Evolutionary conservation across 441 rosid species (phyloP), one percentile per base, ranked within the genome.

Genomic region (Bruguiera hainesii): DNA sequence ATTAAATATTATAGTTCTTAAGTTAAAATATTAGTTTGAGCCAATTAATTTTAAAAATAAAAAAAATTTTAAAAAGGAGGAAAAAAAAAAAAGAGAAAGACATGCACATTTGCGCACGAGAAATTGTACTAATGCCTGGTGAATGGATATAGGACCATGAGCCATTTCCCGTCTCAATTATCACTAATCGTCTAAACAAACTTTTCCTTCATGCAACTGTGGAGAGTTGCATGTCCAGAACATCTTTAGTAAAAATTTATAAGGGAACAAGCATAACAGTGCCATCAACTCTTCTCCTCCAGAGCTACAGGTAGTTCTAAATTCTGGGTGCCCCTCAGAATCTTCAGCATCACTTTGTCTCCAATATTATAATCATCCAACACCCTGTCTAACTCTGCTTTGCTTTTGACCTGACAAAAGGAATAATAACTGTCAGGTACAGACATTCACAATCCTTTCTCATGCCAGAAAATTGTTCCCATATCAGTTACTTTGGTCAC

Each of bases 331-430:
- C 90, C 87, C 66, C 98, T 88, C 76, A 81, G 88, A 71, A 93
- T 79, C 82, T 76, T 83, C 64, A 93, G 77, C 19, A 39, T 66
- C 58, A 93, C 96, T 30, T 75, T 77, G 37, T 91, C 97, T 65
- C 93, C 96, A 15, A 87, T 88, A 31, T 26, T 88, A 71, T 86
- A 93, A 60, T 91, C 98, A 79, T 93, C 96, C 79, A 89, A 80
- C 61, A 79, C 80, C 80, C 75, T 89, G 82, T 75, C 69, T 66
- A 91, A 57, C 75, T 89, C 97, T 20, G 88, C 89, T 81, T 88
- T 94, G 89, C 80, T 85, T 71, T 81, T 94, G 67, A 94, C 96
- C 98, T 94, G 82, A 74, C 42, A 19, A 58, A 55, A 56, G 15
- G 53, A 59, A 42, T 53, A 16, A 39, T 23, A 50, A 42, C 49